phyloP scores from a whole-genome alignment of 2,329 filamentous ascomycete genomes.

The Cercospora janseana region DNA sequence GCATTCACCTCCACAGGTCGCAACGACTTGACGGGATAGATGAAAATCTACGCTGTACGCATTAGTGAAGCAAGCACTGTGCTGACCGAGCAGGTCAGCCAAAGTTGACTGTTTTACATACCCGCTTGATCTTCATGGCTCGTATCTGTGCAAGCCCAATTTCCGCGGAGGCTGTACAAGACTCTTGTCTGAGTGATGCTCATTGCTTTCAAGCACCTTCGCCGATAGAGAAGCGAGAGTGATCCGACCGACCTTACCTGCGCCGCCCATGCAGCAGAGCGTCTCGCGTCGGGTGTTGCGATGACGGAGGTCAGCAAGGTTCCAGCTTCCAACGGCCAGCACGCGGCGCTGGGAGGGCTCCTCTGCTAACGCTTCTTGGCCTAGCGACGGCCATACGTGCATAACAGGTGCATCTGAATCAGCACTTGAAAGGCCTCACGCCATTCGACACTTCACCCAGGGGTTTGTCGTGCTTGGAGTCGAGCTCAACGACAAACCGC shows the following conservation, averaged over 20 bases:
- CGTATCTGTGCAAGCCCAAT: not conserved
- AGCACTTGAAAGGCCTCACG: constrained; percentile 5
- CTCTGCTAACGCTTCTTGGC: constrained; percentile 1
- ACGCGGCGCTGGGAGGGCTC: not conserved
- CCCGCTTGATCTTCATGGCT: constrained; percentile 37
- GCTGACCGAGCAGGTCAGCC: constrained; percentile 1
- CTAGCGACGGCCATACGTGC: constrained; percentile 3
- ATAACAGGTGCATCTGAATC: constrained; percentile 5
- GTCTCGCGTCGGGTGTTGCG: not conserved
- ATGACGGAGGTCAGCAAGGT: constrained; percentile 5
- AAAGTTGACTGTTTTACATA: constrained; percentile 16
- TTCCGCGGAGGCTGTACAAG: not conserved
- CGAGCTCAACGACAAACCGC: not conserved
- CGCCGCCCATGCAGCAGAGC: constrained; percentile 3
- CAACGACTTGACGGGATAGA: constrained; percentile 37
- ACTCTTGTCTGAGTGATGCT: not conserved
- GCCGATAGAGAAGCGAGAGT: not conserved
- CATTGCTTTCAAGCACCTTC: not conserved
- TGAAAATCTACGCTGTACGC: constrained; percentile 31
- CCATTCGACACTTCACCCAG: constrained; percentile 13
- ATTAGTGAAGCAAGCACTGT: constrained; percentile 7
- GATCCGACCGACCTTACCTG: not conserved
- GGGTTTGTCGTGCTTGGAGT: not conserved
- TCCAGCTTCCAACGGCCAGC: not conserved
- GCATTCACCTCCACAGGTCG: constrained; percentile 36